Evolutionary conservation across 768 basidiomycete species (phyloP), one percentile per base, ranked within the genome.

Genomic region (Crepidotus variabilis): DNA sequence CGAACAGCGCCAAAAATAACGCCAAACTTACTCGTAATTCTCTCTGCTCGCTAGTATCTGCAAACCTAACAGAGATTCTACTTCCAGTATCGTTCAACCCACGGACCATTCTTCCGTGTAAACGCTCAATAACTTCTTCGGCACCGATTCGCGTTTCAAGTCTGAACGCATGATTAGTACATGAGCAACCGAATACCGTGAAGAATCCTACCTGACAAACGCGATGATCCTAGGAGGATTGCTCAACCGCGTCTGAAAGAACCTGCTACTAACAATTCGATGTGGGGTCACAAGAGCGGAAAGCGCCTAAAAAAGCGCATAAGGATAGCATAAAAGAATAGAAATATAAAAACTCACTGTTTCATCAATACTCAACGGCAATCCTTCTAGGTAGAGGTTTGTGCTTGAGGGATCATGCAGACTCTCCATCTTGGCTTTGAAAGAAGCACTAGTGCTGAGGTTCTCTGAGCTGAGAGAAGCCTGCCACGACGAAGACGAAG

Each of bases 351-450:
- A 6, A 22, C 39, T 39, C n/a, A 62, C 2, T 86, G 87, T 34
- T 87, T 73, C 22, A 28, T 35, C 33, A 48, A 62, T 76, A 54
- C 55, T 83, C 75, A 89, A 88, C 5, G 55, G 55, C 9, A 56
- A 45, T 1, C 55, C 55, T 70, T 92, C 90, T 68, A 92, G 84
- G 69, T 92, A 92, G 58, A 92, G 68, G 68, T 92, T 91, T 16
- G 88, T 90, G 52, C 88, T 90, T 14, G 65, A 66, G 50, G 72
- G 72, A 65, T 92, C 89, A 57, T 80, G 78, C 52, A 90, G 71
- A 56, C 79, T 82, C 65, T 90, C 89, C 90, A 92, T 92, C 68
- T 83, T 81, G n/a, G 79, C 73, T 69, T 90, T 90, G 80, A 92
- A 91, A 2, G 80, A 75, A 47, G 73, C 72, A 34, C 71, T 73